A percentile compares a stretch with the other conserved stretches of the same genome.
These are phyloP conservation scores for Solanum paucissectum DNA, from an alignment of 257 asterid genomes.

Conservation along the genomic window DNA sequence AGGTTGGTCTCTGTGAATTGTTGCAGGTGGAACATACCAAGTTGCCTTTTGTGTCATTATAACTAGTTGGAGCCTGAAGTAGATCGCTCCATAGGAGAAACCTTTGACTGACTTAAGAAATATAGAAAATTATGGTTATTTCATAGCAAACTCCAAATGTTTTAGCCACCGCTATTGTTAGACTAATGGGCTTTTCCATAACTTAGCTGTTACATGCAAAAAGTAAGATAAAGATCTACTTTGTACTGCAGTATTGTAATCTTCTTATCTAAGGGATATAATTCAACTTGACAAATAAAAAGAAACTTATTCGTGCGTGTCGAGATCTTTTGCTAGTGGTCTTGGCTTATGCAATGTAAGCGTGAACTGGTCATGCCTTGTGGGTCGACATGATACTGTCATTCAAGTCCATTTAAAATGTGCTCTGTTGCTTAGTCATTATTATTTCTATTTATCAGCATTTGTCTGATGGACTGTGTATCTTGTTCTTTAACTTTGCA, in stretches of 20 bases:
- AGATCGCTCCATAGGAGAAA: background rate
- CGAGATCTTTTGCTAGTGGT: background rate
- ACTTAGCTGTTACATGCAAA: background rate
- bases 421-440: background rate
- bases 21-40: background rate
- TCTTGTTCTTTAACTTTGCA: constrained; percentile 20
- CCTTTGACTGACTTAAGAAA: background rate
- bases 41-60: background rate
- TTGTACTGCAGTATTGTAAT: background rate
- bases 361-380: background rate
- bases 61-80: background rate
- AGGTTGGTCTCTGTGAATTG: background rate
- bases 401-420: background rate
- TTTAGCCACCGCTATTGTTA: background rate
- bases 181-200: background rate
- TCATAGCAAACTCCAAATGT: background rate
- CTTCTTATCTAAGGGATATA: background rate
- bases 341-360: background rate
- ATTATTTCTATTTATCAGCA: background rate
- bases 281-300: background rate
- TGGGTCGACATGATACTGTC: background rate
- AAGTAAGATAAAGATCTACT: background rate
- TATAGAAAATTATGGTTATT: background rate
- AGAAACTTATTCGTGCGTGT: background rate
- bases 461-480: background rate